Base-by-base conservation (phyloP, 306 rosid species). In the Quercus suber region DNA sequence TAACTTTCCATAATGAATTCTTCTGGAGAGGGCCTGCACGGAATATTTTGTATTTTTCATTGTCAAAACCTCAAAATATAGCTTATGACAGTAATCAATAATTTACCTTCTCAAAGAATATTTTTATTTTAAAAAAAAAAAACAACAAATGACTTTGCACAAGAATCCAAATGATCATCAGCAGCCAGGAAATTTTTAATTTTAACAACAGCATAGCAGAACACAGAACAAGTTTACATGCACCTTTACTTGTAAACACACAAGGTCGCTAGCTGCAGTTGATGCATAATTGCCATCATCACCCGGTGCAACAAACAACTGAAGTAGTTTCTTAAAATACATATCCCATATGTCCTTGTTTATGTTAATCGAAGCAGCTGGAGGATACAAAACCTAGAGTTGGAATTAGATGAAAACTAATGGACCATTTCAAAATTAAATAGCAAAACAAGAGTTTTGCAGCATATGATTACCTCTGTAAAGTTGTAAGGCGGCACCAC, bases 1-100 rank as follows among this genome's bases (percentile, higher is more conserved):
- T 58, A 85, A 95, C 82, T 88, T 93, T 69, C 99, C 99, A 61
- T 90, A 93, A 56, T 95, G 99, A 74, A 95, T 87, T 76, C 99
- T 93, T 79, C 87, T 90, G 20, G 99, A 95, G 76, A 95, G 88
- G 31, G 97, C 97, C 99, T 95, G 89, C 80, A 77, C 2, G 76
- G 68, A 41, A 28, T 52, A 31, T 17, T 17, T 79, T 71, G 45
- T 43, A 25, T 43, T 67, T 65, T 37, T 58, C 31, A 65, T 21
- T 25, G 37, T 76, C 41, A 74, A 20, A 76, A 80, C 19, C 41
- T 55, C 8, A 35, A 49, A 27, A 23, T 13, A 27, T 27, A 37
- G 28, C 30, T 21, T 58, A 58, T 21, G 25, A n/a, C 30, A 21
- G 30, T 59, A 1, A 11, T 25, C 68, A 25, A 60, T 23, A 60